Evolutionary conservation across 352 stramenopile species (phyloP), one percentile per base, ranked within the genome.

Genomic region (Globisporangium middletonii): DNA sequence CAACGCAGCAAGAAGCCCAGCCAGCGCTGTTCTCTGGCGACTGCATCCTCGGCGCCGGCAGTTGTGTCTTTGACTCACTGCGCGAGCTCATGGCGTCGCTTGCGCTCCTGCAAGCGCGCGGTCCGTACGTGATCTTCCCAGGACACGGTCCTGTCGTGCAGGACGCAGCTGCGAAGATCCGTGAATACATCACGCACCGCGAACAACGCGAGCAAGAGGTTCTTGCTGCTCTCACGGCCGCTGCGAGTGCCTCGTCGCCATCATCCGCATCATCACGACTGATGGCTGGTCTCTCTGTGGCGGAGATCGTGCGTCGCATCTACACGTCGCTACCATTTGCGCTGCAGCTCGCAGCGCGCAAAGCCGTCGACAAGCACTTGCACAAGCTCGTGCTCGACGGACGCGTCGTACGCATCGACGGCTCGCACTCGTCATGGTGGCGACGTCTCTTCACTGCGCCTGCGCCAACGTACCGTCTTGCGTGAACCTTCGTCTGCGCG

Each of bases 61-160:
- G 86, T 51, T 88, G 77, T 57, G 70, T 95, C 48, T 96, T 97
- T 48, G 81, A 94, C 56, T 91, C 89, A 45, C 73, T 97, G 11
- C 50, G 55, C 8, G 73, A 89, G 43, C 87, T 95, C 50, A 91
- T 96, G 80, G 57, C 65, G 26, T 92, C 79, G 19, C 62, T 97
- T 11, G 41, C 49, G 15, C 77, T 72, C 33, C 57, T 97, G 23
- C 71, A 73, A 15, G 58, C 46, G 9, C 69, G 58, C 3, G 44
- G 65, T 3, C 73, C 79, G 50, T 45, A 43, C 26, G 69, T 75
- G 11, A 87, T 96, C 35, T 95, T 89, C 52, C 79, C 83, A 0
- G 84, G 79, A 3, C 86, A 96, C 45, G 86, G 86, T 0, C 78
- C 79, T 0, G 71, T 93, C 15, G 74, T 94, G 1, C 35, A 62